Evolutionary conservation across 129 eudicot genomes (phyloP).

Genomic region (Erigeron canadensis): DNA sequence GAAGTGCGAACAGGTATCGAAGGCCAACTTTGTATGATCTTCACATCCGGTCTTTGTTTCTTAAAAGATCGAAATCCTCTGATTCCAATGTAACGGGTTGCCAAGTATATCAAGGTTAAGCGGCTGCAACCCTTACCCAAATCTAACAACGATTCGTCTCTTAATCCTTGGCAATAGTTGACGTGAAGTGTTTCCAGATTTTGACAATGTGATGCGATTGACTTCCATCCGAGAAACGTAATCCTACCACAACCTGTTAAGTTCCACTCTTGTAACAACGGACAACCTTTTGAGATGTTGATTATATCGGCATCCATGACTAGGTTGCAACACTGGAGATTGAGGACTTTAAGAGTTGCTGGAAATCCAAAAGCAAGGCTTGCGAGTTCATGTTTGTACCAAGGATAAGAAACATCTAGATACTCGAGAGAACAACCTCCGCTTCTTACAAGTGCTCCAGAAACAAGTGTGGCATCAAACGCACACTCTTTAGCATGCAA

Average conservation of each 20-base stretch:
- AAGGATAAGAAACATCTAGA: neutral
- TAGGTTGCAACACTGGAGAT: neutral
- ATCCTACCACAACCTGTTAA: neutral
- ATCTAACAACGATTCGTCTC: neutral
- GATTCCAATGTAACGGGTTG: too few species aligned
- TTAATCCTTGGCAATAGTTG: neutral
- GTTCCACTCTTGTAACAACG: neutral
- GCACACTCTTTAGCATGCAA: too few species aligned
- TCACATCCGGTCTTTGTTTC: too few species aligned
- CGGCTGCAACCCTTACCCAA: neutral
- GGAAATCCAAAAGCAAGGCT: neutral
- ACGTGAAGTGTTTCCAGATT: neutral
- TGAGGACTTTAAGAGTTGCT: neutral
- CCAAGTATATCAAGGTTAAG: neutral
- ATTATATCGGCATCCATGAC: neutral
- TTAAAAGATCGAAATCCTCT: too few species aligned
- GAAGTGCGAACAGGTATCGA: too few species aligned
- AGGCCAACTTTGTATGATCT: too few species aligned
- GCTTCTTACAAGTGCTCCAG: too few species aligned
- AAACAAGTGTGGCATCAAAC: too few species aligned
- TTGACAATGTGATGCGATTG: neutral
- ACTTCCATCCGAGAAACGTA: neutral
- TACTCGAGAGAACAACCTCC: neutral
- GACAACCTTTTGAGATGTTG: neutral
- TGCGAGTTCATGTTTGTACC: neutral